Base-by-base conservation (phyloP, 306 rosid genomes). In the Lathyrus sativus region DNA sequence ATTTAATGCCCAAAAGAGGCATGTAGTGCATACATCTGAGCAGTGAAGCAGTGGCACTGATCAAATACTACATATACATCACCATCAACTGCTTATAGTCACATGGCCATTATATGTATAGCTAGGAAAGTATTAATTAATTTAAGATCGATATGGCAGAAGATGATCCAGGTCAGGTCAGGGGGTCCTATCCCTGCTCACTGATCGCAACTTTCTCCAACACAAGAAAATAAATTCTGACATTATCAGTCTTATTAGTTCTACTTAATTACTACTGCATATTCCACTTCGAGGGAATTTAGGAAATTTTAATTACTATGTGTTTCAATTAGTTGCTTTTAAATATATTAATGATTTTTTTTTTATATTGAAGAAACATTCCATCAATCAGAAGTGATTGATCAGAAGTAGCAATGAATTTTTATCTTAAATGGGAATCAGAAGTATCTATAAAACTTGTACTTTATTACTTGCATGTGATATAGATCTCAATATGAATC, bases 61-160 rank as follows among this genome's bases (percentile, higher is more conserved):
- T 49, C 33, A 17, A 29, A 35, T 26, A 28, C 46, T 33, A 69
- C 4, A 76, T 76, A 65, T n/a, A 56, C 68, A 53, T 72, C 74
- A 17, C 78, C 65, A 72, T 78, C 77, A 65, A 10, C 74, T 58
- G 74, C 35, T 31, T 39, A 35, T 13, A 28, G 45, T 72, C 81
- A 78, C 81, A 67, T 78, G 81, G 81, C 22, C 66, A 11, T 62
- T 35, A 33, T 6, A 13, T 38, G 55, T 65, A 29, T 58, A 2
- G 46, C 18, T n/a, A 12, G 26, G 26, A 24, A 24, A 2, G 1
- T 1, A 0, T n/a, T 5, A 12, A 45, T 58, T 49, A 33, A 44
- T 46, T 62, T 13, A 62, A 63, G 53, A 68, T 17, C n/a, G 14
- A 50, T 51, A 41, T 33, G 15, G 48, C 69, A 11, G 54, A 18